Evolutionary conservation across 2,329 filamentous ascomycete genomes (phyloP), one percentile per base, ranked within the genome.

Genomic region (Venturia effusa): DNA sequence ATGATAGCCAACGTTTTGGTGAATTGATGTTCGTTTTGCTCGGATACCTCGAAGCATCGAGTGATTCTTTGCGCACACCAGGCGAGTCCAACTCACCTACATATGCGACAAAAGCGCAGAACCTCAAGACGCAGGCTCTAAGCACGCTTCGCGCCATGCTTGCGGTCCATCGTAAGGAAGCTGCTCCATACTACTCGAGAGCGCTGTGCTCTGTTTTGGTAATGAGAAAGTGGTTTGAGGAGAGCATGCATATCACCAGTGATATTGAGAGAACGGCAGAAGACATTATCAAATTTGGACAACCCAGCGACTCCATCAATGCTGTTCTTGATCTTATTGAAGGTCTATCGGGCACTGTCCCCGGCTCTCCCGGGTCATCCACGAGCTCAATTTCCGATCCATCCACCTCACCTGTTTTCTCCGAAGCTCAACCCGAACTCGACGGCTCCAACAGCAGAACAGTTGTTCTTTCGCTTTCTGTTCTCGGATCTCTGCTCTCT

Each of bases 61-160:
- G 69, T 37, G 75, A 74, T 65, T 66, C 48, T 67, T 68, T 62
- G 67, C 67, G 64, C 66, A 64, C 24, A 34, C 51, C 55, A 30
- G 57, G 32, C 30, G 61, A 59, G 2, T 73, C 86, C 5, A 67
- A 76, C 1, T 81, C 81, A 57, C 3, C 51, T 34, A 72, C 85
- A 0, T 70, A 83, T 4, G 74, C 84, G 0, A 84, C 88, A 67
- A 91, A 89, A 75, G 81, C 83, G 3, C 84, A 87, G 68, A 88
- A 90, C 67, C 80, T 90, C 65, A 90, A 89, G 74, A 84, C 87
- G 6, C 89, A 92, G 74, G 86, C 88, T 24, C 78, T 92, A 13
- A 84, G 86, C 1, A 89, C 89, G 0, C 85, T 92, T 71, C 87
- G 88, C 70, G 81, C 90, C 4, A 81, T 93, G 63, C 81, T 92